These are phyloP conservation scores for Gymnopilus dilepis DNA, from an alignment of 768 basidiomycete genomes.

Conservation along the genomic window DNA sequence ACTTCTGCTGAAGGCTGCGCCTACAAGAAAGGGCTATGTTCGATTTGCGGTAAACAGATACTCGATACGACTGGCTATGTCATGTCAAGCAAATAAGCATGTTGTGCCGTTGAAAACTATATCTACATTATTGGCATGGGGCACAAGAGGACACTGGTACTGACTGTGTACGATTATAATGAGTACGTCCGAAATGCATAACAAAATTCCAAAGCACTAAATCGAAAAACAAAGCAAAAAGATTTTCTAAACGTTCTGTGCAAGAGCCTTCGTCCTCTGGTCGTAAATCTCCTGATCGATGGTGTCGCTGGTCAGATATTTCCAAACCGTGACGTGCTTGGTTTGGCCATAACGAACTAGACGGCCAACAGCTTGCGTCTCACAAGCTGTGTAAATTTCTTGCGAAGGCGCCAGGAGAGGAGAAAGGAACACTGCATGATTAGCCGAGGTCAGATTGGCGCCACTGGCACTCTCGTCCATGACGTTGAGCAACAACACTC, in stretches of 20 bases:
- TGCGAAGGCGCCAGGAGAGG: slow-evolving; percentile 83
- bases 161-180: slow-evolving; percentile 25
- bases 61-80: slow-evolving; percentile 83
- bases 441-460: slow-evolving; percentile 90
- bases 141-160: not conserved
- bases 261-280: slow-evolving; percentile 46
- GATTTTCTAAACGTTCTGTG: slow-evolving; percentile 19
- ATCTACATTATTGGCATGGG: not conserved
- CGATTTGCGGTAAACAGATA: slow-evolving; percentile 88
- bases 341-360: slow-evolving; percentile 83
- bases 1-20: slow-evolving; percentile 66
- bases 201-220: slow-evolving; percentile 22
- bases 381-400: slow-evolving; percentile 84
- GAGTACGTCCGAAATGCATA: slow-evolving; percentile 26
- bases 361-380: slow-evolving; percentile 85
- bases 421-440: slow-evolving; percentile 94
- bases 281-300: slow-evolving; percentile 87
- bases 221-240: slow-evolving; percentile 13
- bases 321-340: slow-evolving; percentile 81
- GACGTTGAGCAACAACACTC: slow-evolving; percentile 86
- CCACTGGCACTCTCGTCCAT: slow-evolving; percentile 97
- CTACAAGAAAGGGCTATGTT: slow-evolving; percentile 85
- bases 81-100: slow-evolving; percentile 79
- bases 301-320: slow-evolving; percentile 84
- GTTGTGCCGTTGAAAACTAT: not conserved